Conservation (phyloP, 441 rosid genomes). For the Monsonia emarginata region DNA sequence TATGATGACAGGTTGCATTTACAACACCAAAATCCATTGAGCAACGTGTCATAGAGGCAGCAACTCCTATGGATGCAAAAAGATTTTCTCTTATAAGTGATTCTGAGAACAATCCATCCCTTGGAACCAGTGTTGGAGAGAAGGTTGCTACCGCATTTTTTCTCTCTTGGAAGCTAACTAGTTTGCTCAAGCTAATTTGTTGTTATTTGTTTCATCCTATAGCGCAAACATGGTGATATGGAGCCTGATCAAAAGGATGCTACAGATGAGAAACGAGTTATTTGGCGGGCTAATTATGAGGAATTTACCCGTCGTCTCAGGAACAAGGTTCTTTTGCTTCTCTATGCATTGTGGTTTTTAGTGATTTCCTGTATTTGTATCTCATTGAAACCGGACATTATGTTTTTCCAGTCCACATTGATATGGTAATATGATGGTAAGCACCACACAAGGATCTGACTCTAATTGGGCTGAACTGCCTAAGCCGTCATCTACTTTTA, state of each 20-base stretch:
- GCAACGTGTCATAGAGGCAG: conserved; percentile 59
- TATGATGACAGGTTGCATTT: conserved; percentile 30
- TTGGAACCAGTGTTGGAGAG: conserved; percentile 30
- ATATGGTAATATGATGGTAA: background rate
- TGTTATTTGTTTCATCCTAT: conserved; percentile 17
- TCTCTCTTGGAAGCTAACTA: conserved; percentile 5
- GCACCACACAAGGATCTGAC: background rate
- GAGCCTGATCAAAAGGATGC: conserved; percentile 31
- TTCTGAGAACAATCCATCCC: conserved; percentile 20
- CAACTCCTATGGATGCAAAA: conserved; percentile 53
- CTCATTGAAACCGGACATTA: background rate
- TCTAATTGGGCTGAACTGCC: background rate
- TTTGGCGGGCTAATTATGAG: conserved; percentile 83
- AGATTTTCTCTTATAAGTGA: conserved; percentile 42
- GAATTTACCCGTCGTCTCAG: conserved; percentile 56
- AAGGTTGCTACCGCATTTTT: conserved; percentile 45
- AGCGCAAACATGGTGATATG: conserved; percentile 47
- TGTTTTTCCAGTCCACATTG: background rate
- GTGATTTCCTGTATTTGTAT: background rate
- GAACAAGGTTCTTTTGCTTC: conserved; percentile 56
- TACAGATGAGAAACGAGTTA: conserved; percentile 29
- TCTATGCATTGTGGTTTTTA: background rate
- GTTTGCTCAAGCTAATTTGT: conserved; percentile 21
- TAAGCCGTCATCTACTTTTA: background rate
- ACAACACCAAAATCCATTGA: conserved; percentile 41